Base-by-base conservation (phyloP, 2,329 filamentous ascomycete species). In the Blastomyces silverae region DNA sequence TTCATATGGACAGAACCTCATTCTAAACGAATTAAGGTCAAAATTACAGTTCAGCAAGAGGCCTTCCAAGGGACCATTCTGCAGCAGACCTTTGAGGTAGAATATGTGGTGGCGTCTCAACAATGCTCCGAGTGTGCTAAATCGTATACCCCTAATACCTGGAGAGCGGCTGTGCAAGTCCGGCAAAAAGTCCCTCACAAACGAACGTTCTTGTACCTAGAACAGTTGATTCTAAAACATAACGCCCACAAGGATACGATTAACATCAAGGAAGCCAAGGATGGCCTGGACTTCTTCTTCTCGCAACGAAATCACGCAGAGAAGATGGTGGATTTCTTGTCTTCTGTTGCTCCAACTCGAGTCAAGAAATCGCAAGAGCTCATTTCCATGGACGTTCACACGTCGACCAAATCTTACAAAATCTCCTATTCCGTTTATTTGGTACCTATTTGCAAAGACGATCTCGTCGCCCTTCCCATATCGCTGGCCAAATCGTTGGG, bases 1-100 rank as follows among this genome's bases (percentile, higher is more conserved):
- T 99, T 97, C 75, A 90, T 97, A 74, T 99, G 94, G 94, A 99
- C 94, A 0, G 94, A 99, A 78, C 93, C 94, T 13, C 94, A 99
- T 80, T 97, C 92, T 71, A 84, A 91, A 73, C 84, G 94, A 75
- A 84, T 97, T 69, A 95, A 92, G 79, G 88, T 97, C 76, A 97
- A 97, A 81, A 88, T 99, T 77, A 97, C 94, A 0, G 88, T 97
- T 59, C 94, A 97, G 74, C 83, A 86, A 70, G 84, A 88, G 75
- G 84, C 84, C 53, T 85, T 84, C 71, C 81, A 87, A 71, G 85
- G 84, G 48, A 86, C 85, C 11, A 87, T 89, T 66, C 75, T 99
- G 71, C 94, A 99, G 78, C 94, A 99, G 79, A 89, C 87, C 61
- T 97, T 99, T 75, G 93, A 97, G 79, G 92, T 97, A 22, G 87